A percentile compares a stretch with the other conserved stretches of the same genome.
phyloP scores from a whole-genome alignment of 164 flowering plant species.

The Cinnamomum micranthum region DNA sequence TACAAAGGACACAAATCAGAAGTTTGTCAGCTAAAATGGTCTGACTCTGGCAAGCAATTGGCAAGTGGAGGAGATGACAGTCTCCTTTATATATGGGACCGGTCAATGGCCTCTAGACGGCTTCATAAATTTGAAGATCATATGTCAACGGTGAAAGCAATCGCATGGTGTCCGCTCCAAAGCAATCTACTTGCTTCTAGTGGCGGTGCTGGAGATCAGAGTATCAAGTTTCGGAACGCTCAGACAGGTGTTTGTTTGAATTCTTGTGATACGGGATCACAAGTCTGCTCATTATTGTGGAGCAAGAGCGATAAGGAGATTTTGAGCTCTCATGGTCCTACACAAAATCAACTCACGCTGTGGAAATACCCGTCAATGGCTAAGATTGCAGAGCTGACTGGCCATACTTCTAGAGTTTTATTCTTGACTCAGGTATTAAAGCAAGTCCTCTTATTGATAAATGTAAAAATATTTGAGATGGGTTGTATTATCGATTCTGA shows the following conservation, averaged over 20 bases:
- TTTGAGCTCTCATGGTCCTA: constrained; percentile 57
- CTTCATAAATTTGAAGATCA: constrained; percentile 62
- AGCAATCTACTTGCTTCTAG: constrained; percentile 54
- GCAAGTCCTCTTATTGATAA: too few species aligned
- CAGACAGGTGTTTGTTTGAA: constrained; percentile 60
- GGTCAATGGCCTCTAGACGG: constrained; percentile 43
- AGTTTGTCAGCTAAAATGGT: constrained; percentile 63
- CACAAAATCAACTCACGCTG: constrained; percentile 56
- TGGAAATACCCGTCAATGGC: constrained; percentile 76
- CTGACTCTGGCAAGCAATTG: constrained; percentile 52
- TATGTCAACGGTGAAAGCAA: constrained; percentile 60
- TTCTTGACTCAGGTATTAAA: constrained; percentile 55
- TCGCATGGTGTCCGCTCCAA: constrained; percentile 74
- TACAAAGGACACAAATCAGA: constrained; percentile 56
- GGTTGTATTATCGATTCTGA: background rate
- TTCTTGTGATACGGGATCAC: constrained; percentile 59
- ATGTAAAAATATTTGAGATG: background rate
- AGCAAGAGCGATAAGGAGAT: constrained; percentile 54
- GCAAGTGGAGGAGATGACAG: constrained; percentile 62
- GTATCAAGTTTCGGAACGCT: constrained; percentile 64
- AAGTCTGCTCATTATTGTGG: constrained; percentile 62
- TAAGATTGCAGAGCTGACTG: constrained; percentile 57
- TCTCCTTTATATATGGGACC: constrained; percentile 43
- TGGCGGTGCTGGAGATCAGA: constrained; percentile 51
- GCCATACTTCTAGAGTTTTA: constrained; percentile 60